Evolutionary conservation across 768 basidiomycete genomes (phyloP).

Genomic region (Suillus fuscotomentosus): DNA sequence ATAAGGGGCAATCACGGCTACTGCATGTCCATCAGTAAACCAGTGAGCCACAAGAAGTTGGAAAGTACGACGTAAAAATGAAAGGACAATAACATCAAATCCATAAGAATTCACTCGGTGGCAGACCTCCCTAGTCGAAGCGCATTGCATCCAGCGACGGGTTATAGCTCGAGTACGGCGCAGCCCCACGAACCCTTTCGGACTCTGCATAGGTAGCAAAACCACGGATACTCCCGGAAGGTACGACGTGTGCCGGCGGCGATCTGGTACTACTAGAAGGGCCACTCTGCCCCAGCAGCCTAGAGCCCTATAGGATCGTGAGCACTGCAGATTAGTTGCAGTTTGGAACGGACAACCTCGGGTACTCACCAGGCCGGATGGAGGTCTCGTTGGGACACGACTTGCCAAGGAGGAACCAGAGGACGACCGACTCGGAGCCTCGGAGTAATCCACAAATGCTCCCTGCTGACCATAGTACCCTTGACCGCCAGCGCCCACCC

Average conservation of each 20-base stretch:
- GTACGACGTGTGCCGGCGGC: conserved; percentile 16
- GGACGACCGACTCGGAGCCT: conserved; percentile 30
- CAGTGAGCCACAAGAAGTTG: not conserved
- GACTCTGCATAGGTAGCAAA: conserved; percentile 22
- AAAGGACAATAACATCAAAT: not conserved
- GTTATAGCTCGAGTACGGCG: conserved; percentile 21
- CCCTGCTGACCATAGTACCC: conserved; percentile 25
- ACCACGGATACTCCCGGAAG: conserved; percentile 12
- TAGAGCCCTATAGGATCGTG: conserved; percentile 20
- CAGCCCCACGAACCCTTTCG: conserved; percentile 20
- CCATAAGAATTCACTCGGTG: conserved; percentile 1
- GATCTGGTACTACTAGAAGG: conserved; percentile 14
- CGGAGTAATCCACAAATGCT: conserved; percentile 20
- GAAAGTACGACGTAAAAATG: not conserved
- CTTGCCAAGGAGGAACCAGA: conserved; percentile 32
- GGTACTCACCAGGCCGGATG: conserved; percentile 25
- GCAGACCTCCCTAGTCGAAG: conserved; percentile 15
- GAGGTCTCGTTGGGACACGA: conserved; percentile 30
- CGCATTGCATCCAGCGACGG: conserved; percentile 23
- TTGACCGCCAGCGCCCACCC: conserved; percentile 15
- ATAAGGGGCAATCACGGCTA: not conserved
- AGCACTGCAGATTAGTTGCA: not conserved
- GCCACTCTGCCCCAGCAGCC: conserved; percentile 18
- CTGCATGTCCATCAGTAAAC: conserved; percentile 4
- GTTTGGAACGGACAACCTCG: not conserved